Evolutionary conservation across 164 flowering plant species (phyloP), one percentile per base, ranked within the genome.

Genomic region (Piper betle): DNA sequence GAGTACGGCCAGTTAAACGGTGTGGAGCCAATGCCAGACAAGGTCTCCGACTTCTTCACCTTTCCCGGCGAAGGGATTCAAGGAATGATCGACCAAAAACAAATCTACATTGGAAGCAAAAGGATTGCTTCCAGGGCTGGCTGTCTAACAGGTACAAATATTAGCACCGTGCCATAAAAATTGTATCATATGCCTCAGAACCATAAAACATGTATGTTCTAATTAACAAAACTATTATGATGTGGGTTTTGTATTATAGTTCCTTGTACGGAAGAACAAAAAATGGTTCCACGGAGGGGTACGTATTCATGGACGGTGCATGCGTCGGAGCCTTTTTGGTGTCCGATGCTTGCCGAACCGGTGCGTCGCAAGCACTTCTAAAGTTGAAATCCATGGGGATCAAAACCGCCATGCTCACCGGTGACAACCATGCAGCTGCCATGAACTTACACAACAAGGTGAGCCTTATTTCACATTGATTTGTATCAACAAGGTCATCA

Each of bases 21-120:
- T 1, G 64, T 90, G 18, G 81, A 80, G 65, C 86, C 89, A 37
- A 78, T 73, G 55, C 86, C 95, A 2, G 96, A 90, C n/a, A 66
- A 64, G 37, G 96, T 93, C 39, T 78, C 74, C 53, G 83, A 83
- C 0, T 93, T 80, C 58, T 73, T 82, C 46, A 84, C 77, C 60
- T 84, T 77, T 63, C 96, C 95, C 0, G 99, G 99, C 16, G 97
- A 93, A 81, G 97, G 99, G 3, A 74, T 93, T 64, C 73, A 61
- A 68, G 99, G 96, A 18, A 80, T 70, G 60, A 82, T 93, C 64
- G 87, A 83, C 59, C 93, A 87, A 17, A 71, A 71, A 43, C 71
- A 72, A 2, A 71, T 93, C 18, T 81, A 74, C 64, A 69, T 93
- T 38, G 99, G 99, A 37, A 93, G 86, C 67, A 69, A 38, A 68